A percentile compares a stretch with the other conserved stretches of the same genome.
phyloP scores from a whole-genome alignment of 441 rosid genomes.

The Mallotus repandus region DNA sequence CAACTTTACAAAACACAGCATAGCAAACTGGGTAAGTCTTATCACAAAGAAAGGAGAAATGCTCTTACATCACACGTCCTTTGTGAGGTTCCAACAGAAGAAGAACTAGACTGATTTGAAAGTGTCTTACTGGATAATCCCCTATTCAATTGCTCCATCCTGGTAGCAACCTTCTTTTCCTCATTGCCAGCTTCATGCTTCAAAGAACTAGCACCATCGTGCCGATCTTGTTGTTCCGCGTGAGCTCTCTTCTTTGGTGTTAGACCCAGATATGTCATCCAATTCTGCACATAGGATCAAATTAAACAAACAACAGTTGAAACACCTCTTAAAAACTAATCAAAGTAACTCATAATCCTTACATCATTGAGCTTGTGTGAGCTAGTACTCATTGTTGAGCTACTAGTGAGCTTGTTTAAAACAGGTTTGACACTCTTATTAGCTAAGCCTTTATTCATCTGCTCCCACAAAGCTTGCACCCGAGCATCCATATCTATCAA shows the following conservation, averaged over 20 bases:
- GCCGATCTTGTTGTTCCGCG: conserved; percentile 8
- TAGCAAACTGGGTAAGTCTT: neutral
- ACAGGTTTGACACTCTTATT: conserved; percentile 27
- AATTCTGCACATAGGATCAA: conserved; percentile 36
- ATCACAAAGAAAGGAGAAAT: conserved; percentile 5
- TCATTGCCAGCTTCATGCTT: conserved; percentile 4
- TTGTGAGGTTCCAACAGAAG: conserved; percentile 16
- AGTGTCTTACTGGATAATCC: conserved; percentile 4
- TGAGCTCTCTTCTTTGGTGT: conserved; percentile 22
- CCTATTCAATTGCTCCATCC: neutral
- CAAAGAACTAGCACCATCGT: neutral
- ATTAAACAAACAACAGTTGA: neutral
- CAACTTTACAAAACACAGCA: neutral
- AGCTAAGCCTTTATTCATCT: conserved; percentile 55
- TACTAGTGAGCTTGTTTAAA: conserved; percentile 24
- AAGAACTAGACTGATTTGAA: conserved; percentile 12
- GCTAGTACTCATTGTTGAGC: conserved; percentile 28
- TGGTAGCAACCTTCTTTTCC: conserved; percentile 11
- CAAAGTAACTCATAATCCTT: conserved; percentile 22
- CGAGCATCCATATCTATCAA: conserved; percentile 39
- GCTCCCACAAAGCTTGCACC: conserved; percentile 61
- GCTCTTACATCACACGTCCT: conserved; percentile 30
- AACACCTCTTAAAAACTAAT: neutral
- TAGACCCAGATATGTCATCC: conserved; percentile 53
- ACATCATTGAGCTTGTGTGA: conserved; percentile 44